phyloP scores from a whole-genome alignment of 176 grass and related monocot genomes.

The Hsuehochloa calcarea region DNA sequence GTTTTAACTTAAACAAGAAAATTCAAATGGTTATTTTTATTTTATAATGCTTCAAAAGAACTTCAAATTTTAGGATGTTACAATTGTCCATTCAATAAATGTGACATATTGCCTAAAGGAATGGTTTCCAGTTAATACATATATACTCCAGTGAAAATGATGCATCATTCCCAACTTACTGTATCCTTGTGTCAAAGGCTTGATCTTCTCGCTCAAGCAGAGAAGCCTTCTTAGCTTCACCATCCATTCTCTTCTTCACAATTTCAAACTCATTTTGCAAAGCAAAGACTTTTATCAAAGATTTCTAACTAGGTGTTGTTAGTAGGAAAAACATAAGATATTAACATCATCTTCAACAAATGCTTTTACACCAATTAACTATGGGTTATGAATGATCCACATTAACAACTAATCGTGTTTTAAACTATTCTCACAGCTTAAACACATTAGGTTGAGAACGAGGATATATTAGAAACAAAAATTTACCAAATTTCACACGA shows the following conservation, averaged over 20 bases:
- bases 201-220: conserved; percentile 86
- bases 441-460: too few relatives aligned
- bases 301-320: conserved; percentile 65
- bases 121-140: neutral
- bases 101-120: neutral
- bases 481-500: too few relatives aligned
- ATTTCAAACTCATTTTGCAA: conserved; percentile 87
- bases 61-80: too few relatives aligned
- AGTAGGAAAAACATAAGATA: conserved; percentile 78
- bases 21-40: too few relatives aligned
- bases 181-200: conserved; percentile 83
- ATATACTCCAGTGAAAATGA: neutral
- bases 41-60: too few relatives aligned
- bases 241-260: conserved; percentile 82
- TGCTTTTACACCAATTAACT: too few relatives aligned
- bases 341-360: too few relatives aligned
- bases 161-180: conserved; percentile 37
- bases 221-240: conserved; percentile 79
- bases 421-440: too few relatives aligned
- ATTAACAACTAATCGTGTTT: too few relatives aligned
- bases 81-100: neutral
- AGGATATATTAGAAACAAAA: too few relatives aligned
- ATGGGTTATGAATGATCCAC: too few relatives aligned
- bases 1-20: too few relatives aligned
- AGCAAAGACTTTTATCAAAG: conserved; percentile 65